Conservation (phyloP, 129 eudicot species). For the Sambucus nigra region DNA sequence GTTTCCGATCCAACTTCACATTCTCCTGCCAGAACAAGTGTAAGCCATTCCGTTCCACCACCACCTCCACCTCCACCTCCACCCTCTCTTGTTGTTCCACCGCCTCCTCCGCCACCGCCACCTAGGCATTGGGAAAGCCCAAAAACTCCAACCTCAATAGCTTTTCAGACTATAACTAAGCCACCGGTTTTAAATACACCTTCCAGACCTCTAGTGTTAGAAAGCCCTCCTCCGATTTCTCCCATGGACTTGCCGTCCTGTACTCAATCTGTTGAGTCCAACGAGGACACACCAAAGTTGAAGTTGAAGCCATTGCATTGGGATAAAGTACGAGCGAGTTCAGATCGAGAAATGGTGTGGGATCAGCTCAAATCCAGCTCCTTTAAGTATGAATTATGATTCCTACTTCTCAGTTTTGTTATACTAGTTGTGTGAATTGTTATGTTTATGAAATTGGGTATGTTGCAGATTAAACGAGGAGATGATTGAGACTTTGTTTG, state of each 20-base stretch:
- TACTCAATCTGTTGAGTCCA: constrained; percentile 20
- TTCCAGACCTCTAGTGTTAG: constrained; percentile 21
- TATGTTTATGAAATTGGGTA: constrained; percentile 13
- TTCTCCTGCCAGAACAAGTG: constrained; percentile 17
- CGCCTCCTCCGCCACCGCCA: constrained; percentile 34
- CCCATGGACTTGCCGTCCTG: constrained; percentile 35
- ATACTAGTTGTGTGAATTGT: background rate
- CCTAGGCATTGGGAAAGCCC: constrained; percentile 27
- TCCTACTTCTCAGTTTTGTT: background rate
- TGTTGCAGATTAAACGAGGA: constrained; percentile 83
- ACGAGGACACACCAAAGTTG: constrained; percentile 45
- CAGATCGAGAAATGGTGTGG: constrained; percentile 95
- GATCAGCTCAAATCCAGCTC: constrained; percentile 93
- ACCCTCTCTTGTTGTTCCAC: constrained; percentile 17
- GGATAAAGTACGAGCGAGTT: constrained; percentile 94
- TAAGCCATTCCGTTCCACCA: constrained; percentile 12
- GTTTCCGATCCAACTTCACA: constrained; percentile 16
- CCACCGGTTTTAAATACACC: constrained; percentile 53
- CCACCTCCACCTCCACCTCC: constrained; percentile 41
- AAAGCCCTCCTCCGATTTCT: constrained; percentile 21
- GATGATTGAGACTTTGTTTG: constrained; percentile 89
- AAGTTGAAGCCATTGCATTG: constrained; percentile 85
- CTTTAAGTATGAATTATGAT: constrained; percentile 46
- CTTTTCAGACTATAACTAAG: constrained; percentile 14
- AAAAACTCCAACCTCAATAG: constrained; percentile 23